Percentiles rank a stretch among this genome's conserved stretches.
phyloP scores from a whole-genome alignment of 2,329 filamentous ascomycete species.

The Anthostomella pinea region DNA sequence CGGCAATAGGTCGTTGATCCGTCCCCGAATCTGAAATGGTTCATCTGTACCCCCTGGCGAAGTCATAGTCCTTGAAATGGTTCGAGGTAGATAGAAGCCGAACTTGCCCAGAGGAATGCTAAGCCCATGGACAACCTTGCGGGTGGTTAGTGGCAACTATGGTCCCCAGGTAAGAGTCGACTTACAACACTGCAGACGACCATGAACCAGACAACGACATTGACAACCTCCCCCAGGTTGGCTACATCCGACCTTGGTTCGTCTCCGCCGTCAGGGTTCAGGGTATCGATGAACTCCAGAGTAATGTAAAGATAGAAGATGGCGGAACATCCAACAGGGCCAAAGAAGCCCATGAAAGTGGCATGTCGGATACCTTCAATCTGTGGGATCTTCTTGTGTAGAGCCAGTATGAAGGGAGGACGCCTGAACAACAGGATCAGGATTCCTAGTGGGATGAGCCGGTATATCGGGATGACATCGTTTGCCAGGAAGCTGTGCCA shows the following conservation, averaged over 20 bases:
- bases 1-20: slow-evolving; percentile 11
- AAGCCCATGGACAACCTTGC: slow-evolving; percentile 72
- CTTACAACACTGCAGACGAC: slow-evolving; percentile 78
- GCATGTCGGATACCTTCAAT: slow-evolving; percentile 74
- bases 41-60: slow-evolving; percentile 23
- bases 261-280: slow-evolving; percentile 53
- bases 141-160: slow-evolving; percentile 2
- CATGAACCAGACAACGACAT: slow-evolving; percentile 82
- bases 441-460: slow-evolving; percentile 70
- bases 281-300: slow-evolving; percentile 64
- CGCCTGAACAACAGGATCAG: slow-evolving; percentile 75
- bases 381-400: slow-evolving; percentile 75
- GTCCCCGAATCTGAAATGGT: slow-evolving; percentile 16
- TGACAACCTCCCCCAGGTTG: slow-evolving; percentile 62
- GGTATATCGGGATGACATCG: slow-evolving; percentile 67
- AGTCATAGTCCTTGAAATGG: slow-evolving; percentile 54
- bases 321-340: slow-evolving; percentile 85
- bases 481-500: slow-evolving; percentile 70
- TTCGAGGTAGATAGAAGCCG: slow-evolving; percentile 60
- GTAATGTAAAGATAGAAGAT: slow-evolving; percentile 86
- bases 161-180: slow-evolving; percentile 15
- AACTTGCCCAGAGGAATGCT: slow-evolving; percentile 75
- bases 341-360: slow-evolving; percentile 87
- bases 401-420: slow-evolving; percentile 69
- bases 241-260: slow-evolving; percentile 62